Evolutionary conservation across 2,329 filamentous ascomycete genomes (phyloP), one percentile per base, ranked within the genome.

Genomic region (Knufia petricola): DNA sequence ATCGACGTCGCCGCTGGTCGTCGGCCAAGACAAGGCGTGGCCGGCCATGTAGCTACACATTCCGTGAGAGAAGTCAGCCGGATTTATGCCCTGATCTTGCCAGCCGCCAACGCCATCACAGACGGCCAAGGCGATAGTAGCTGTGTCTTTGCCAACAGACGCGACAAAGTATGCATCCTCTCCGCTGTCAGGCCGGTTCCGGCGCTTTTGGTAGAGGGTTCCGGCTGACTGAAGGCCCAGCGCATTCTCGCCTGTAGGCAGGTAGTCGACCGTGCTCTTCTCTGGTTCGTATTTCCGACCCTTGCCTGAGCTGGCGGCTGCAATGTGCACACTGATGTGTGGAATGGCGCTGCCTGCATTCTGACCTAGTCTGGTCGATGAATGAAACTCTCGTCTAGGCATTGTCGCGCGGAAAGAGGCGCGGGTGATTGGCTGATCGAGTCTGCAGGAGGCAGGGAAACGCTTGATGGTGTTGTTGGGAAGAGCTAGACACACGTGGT

Each of bases 161-260:
- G 84, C 79, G 59, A 92, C 84, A 67, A 98, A 98, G 71, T 95
- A 96, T 50, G 92, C 87, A 74, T 98, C 92, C 67, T 98, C 89
- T 13, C 92, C 92, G 44, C 85, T 92, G 50, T 80, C 83, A 43
- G 84, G 85, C 20, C 85, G 79, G 53, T 71, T 75, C 57, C 70
- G 72, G 63, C 79, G 79, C 60, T 76, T 72, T 57, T 74, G 79
- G 72, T 65, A 79, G 73, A 61, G 60, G 56, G 61, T 63, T 54
- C 55, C 58, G 15, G 63, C 64, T 8, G 50, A 50, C 41, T 67
- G 61, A 4, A 64, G 34, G 34, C 66, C 69, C 3, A 71, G 58
- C 2, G 61, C 64, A 47, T 64, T 60, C 7, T 63, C 61, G 42
- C 57, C 49, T 3, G 52, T 50, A 1, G 79, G 79, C 55, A 83